phyloP scores from a whole-genome alignment of 73 alveolate species.

The Durusdinium trenchii region DNA sequence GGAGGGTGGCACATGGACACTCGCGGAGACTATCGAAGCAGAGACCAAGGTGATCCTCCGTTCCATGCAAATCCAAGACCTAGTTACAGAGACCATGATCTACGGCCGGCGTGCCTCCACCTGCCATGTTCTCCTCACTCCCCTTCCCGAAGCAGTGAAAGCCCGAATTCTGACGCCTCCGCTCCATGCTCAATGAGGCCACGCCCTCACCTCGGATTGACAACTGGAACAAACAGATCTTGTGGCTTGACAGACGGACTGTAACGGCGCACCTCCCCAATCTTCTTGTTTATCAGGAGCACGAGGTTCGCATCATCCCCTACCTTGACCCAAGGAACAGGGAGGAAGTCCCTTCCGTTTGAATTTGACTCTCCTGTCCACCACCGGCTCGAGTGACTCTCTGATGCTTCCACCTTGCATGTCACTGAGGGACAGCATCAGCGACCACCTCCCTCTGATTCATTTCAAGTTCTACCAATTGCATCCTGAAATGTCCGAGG shows the following conservation, averaged over 20 bases:
- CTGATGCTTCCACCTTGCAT: neutral
- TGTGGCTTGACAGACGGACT: neutral
- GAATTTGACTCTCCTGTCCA: neutral
- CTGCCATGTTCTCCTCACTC: neutral
- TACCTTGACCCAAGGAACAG: neutral
- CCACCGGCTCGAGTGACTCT: neutral
- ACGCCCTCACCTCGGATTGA: neutral
- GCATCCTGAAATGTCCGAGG: neutral
- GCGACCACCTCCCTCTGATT: neutral
- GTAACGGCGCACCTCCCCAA: neutral
- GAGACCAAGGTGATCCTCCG: neutral
- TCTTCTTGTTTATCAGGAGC: neutral
- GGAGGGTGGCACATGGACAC: constrained; percentile 22
- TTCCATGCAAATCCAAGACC: neutral
- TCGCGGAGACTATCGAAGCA: neutral
- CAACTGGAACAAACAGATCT: constrained; percentile 11
- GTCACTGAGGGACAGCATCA: neutral
- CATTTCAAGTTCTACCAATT: neutral
- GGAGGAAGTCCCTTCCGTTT: neutral
- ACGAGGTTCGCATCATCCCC: neutral
- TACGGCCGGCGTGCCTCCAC: constrained; percentile 20
- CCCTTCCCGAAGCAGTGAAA: neutral
- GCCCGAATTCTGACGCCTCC: neutral
- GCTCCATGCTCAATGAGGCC: neutral
- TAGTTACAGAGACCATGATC: neutral